phyloP scores from a whole-genome alignment of 129 eudicot species.

The Escallonia rubra region DNA sequence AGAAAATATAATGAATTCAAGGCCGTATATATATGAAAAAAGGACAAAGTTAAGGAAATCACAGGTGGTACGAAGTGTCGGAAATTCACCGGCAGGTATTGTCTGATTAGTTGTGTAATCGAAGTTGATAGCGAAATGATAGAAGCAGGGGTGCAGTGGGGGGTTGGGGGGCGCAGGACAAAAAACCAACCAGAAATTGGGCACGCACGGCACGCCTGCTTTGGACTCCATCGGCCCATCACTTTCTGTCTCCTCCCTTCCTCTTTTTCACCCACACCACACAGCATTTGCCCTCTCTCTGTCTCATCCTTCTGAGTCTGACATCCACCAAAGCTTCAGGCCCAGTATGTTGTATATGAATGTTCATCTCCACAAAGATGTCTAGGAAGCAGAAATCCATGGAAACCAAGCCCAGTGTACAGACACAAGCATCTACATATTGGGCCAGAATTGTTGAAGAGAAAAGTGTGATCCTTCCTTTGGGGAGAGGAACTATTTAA shows the following conservation, averaged over 20 bases:
- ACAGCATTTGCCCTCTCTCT: not conserved
- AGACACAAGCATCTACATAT: no score
- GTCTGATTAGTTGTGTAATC: not conserved
- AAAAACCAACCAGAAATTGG: no score
- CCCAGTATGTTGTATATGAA: no score
- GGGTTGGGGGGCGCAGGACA: conserved; percentile 1
- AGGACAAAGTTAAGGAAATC: not conserved
- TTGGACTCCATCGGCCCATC: conserved; percentile 15
- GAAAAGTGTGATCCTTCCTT: no score
- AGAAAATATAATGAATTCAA: no score
- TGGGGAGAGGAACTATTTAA: no score
- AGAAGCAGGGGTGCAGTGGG: not conserved
- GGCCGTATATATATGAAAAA: no score
- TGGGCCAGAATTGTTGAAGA: no score
- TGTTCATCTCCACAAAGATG: no score
- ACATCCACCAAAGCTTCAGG: no score
- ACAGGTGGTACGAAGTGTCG: not conserved
- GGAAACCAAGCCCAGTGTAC: no score
- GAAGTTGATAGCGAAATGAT: not conserved
- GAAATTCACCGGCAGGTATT: not conserved
- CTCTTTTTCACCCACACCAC: not conserved
- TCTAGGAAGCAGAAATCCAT: no score
- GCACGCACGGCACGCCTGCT: conserved; percentile 13
- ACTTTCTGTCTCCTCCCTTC: conserved; percentile 9
- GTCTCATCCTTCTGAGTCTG: not conserved